These are phyloP conservation scores for Xanthoconium separans DNA, from an alignment of 1,284 basidiomycete genomes.

Conservation along the genomic window DNA sequence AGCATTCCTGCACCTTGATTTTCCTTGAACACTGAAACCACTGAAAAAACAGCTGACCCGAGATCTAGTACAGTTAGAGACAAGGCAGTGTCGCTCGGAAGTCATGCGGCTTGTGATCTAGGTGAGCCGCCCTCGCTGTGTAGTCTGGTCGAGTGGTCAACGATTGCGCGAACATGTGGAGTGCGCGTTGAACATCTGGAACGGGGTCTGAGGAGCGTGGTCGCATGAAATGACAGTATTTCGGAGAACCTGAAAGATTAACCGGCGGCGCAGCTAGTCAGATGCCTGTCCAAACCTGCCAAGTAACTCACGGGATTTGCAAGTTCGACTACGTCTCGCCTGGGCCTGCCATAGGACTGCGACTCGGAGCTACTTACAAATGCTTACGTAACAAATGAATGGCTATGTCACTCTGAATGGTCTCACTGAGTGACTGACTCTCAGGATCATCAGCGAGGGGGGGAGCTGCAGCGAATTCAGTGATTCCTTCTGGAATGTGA, in stretches of 20 bases:
- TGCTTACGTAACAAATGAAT: constrained; percentile 13
- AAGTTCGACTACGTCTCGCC: neutral
- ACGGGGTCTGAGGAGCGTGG: constrained; percentile 29
- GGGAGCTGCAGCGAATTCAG: neutral
- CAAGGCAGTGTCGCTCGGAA: constrained; percentile 18
- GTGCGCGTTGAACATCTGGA: constrained; percentile 29
- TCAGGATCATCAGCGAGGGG: too few relatives aligned
- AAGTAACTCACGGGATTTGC: constrained; percentile 2
- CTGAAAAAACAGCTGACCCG: constrained; percentile 4
- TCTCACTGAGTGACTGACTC: too few relatives aligned
- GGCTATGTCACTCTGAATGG: neutral
- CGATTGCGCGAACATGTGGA: constrained; percentile 34
- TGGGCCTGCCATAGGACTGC: too few relatives aligned
- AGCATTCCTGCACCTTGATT: constrained; percentile 8
- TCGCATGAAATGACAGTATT: constrained; percentile 19
- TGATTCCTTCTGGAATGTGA: neutral
- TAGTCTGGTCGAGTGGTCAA: constrained; percentile 27
- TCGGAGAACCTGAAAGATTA: constrained; percentile 11
- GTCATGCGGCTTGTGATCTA: constrained; percentile 24
- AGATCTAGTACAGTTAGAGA: constrained; percentile 14
- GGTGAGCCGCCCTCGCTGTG: constrained; percentile 28
- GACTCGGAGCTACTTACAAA: neutral
- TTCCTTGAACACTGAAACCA: constrained; percentile 1
- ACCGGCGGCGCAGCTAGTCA: constrained; percentile 14
- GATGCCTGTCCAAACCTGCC: constrained; percentile 4